Evolutionary conservation across 2,329 filamentous ascomycete genomes (phyloP).

Genomic region (Pestalotiopsis fici): DNA sequence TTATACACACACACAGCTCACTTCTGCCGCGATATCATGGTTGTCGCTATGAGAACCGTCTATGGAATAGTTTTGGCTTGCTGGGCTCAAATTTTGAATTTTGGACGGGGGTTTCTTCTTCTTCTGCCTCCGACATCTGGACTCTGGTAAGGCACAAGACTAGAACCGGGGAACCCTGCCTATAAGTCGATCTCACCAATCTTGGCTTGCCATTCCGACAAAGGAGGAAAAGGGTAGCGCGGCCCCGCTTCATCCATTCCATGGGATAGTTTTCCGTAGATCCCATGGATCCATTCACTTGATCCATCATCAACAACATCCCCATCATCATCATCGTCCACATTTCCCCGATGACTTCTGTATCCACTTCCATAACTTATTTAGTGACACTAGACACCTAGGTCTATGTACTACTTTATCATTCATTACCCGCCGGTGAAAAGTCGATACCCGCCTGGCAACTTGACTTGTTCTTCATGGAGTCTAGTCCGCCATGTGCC

Average conservation of each 20-base stretch:
- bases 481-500: neutral
- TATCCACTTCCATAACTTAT: no score
- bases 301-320: no score
- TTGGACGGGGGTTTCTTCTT: neutral
- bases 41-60: neutral
- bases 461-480: neutral
- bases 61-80: neutral
- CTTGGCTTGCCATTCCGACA: neutral
- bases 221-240: neutral
- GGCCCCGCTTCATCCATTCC: neutral
- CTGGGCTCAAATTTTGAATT: no score
- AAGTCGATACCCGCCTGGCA: neutral
- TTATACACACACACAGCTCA: neutral
- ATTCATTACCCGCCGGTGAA: neutral
- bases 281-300: no score
- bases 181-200: neutral
- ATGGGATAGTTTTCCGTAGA: no score
- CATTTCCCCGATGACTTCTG: no score
- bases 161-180: neutral
- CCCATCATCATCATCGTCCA: no score
- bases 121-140: neutral
- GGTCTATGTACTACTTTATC: neutral
- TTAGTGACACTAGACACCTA: neutral
- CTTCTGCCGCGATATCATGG: neutral
- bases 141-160: neutral